Conservation (phyloP, 1,284 basidiomycete species). For the Heterobasidion irregulare region DNA sequence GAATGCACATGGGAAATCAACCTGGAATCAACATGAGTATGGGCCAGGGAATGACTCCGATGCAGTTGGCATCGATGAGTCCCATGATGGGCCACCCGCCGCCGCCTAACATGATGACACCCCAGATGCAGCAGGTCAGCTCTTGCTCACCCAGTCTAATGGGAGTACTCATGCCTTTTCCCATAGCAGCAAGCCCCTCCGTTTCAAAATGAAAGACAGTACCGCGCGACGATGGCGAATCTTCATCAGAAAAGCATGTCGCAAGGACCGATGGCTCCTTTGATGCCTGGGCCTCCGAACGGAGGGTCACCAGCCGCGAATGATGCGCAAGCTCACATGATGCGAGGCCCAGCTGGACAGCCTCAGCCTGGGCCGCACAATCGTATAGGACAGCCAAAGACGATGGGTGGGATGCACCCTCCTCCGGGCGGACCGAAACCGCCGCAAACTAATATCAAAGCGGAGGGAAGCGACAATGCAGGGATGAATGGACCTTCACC, state of each 20-base stretch:
- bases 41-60: slow-evolving; percentile 13
- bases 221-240: slow-evolving; percentile 27
- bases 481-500: neutral
- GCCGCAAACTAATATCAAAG: neutral
- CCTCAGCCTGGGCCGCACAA: slow-evolving; percentile 1
- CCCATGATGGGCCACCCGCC: slow-evolving; percentile 18
- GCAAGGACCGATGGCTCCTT: slow-evolving; percentile 9
- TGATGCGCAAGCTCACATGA: slow-evolving; percentile 10
- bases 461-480: neutral
- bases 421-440: slow-evolving; percentile 8
- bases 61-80: slow-evolving; percentile 18
- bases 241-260: slow-evolving; percentile 24
- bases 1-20: slow-evolving; percentile 24
- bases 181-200: neutral
- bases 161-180: neutral
- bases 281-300: slow-evolving; percentile 11
- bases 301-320: slow-evolving; percentile 16
- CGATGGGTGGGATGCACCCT: slow-evolving; percentile 9
- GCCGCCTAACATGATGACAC: slow-evolving; percentile 23
- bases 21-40: slow-evolving; percentile 23
- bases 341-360: slow-evolving; percentile 4
- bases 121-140: slow-evolving; percentile 21
- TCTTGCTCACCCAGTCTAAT: neutral
- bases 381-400: slow-evolving; percentile 1
- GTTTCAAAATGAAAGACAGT: slow-evolving; percentile 13